phyloP scores from a whole-genome alignment of 768 basidiomycete species.

The Mycena indigotica region DNA sequence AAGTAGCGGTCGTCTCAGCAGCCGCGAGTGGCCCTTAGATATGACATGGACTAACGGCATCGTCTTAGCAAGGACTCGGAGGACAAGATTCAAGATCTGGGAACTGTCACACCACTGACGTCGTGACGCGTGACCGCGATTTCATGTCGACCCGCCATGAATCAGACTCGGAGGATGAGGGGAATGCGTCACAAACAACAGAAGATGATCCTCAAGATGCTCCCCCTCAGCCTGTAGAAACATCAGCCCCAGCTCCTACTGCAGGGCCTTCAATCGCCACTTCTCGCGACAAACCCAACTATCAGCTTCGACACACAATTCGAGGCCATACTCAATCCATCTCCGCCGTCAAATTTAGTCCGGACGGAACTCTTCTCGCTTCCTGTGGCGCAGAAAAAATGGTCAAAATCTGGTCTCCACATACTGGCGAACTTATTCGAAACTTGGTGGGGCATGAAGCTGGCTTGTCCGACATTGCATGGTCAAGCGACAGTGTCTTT shows the following conservation, averaged over 20 bases:
- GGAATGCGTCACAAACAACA: constrained; percentile 79
- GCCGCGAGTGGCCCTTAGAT: background rate
- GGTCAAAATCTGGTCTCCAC: constrained; percentile 83
- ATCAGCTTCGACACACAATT: constrained; percentile 66
- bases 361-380: constrained; percentile 80
- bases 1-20: background rate
- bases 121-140: constrained; percentile 6
- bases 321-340: constrained; percentile 81
- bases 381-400: constrained; percentile 82
- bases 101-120: too few relatives aligned
- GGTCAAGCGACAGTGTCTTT: constrained; percentile 81
- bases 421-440: constrained; percentile 74
- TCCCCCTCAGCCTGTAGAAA: constrained; percentile 50
- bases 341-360: constrained; percentile 90
- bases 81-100: too few relatives aligned
- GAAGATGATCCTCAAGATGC: constrained; percentile 84
- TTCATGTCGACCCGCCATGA: constrained; percentile 44
- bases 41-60: background rate
- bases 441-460: constrained; percentile 75
- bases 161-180: constrained; percentile 57
- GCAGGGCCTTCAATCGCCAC: constrained; percentile 31
- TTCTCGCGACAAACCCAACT: constrained; percentile 61
- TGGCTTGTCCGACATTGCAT: constrained; percentile 87
- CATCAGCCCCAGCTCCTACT: constrained; percentile 35
- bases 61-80: background rate